phyloP scores from a whole-genome alignment of 441 rosid species.

The Brassica hybrid region DNA sequence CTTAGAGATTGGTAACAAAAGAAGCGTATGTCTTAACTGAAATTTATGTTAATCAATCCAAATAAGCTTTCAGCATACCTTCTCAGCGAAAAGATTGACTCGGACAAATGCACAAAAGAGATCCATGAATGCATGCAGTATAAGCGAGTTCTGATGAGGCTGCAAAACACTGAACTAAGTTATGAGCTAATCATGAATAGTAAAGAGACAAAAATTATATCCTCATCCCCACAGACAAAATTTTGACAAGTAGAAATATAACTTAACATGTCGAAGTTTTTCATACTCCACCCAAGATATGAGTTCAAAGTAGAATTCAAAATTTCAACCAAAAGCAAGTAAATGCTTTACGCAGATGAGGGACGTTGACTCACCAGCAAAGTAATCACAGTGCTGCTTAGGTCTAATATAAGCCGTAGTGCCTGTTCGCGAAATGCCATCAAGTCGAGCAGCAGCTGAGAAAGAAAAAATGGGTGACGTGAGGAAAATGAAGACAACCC shows the following conservation, averaged over 20 bases:
- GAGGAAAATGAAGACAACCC: constrained; percentile 14
- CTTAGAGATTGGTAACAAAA: constrained; percentile 30
- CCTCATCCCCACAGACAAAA: constrained; percentile 30
- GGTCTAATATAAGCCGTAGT: constrained; percentile 93
- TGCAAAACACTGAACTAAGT: constrained; percentile 81
- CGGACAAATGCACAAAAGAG: constrained; percentile 96
- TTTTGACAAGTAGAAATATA: constrained; percentile 6
- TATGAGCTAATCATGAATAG: constrained; percentile 59
- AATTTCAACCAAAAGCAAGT: constrained; percentile 23
- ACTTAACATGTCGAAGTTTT: constrained; percentile 8
- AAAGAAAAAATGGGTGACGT: constrained; percentile 41
- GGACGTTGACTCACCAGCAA: constrained; percentile 78
- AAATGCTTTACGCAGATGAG: constrained; percentile 35
- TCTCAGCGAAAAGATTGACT: constrained; percentile 93
- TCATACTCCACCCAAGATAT: constrained; percentile 23
- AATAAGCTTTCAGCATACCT: constrained; percentile 62
- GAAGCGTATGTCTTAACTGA: constrained; percentile 1
- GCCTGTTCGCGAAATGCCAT: constrained; percentile 99
- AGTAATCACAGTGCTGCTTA: constrained; percentile 98
- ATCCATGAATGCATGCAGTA: constrained; percentile 97
- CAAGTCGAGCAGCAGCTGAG: constrained; percentile 94
- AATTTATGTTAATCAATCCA: constrained; percentile 24
- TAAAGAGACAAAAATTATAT: constrained; percentile 23
- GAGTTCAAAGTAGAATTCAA: constrained; percentile 23
- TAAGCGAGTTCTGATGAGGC: constrained; percentile 99